phyloP scores from a whole-genome alignment of 2,329 filamentous ascomycete species.

The Penicillium sp. region DNA sequence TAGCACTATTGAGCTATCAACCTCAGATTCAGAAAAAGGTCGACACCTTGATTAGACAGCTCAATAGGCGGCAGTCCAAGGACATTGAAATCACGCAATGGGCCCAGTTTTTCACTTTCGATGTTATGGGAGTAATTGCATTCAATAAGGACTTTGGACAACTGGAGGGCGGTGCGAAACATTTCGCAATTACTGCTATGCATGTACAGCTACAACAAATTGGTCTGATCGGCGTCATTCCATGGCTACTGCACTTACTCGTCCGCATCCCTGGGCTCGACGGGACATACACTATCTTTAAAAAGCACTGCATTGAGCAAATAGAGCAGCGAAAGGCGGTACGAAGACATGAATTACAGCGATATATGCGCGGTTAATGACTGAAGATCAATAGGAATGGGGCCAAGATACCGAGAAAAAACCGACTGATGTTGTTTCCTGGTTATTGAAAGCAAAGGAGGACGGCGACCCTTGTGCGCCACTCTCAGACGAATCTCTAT shows the following conservation, averaged over 20 bases:
- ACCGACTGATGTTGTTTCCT: constrained; percentile 42
- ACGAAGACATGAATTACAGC: neutral
- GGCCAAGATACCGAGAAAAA: constrained; percentile 24
- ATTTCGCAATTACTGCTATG: constrained; percentile 37
- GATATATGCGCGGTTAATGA: neutral
- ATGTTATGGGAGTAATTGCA: constrained; percentile 15
- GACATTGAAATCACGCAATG: constrained; percentile 13
- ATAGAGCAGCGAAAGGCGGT: constrained; percentile 9
- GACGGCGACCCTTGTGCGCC: constrained; percentile 40
- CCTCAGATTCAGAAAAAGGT: constrained; percentile 3
- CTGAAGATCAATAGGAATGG: constrained; percentile 19
- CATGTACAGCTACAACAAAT: constrained; percentile 39
- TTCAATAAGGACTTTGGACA: constrained; percentile 26
- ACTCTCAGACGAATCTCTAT: constrained; percentile 20
- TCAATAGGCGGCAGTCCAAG: neutral
- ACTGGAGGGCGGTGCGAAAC: constrained; percentile 23
- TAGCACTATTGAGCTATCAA: constrained; percentile 8
- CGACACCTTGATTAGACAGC: constrained; percentile 1
- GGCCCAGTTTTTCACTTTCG: constrained; percentile 26
- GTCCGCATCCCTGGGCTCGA: constrained; percentile 7
- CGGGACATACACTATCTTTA: neutral
- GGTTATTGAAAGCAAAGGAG: constrained; percentile 42
- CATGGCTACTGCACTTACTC: constrained; percentile 19
- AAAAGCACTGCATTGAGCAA: neutral
- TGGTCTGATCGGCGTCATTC: constrained; percentile 35